These are phyloP conservation scores for Clitopilus hobsonii DNA, from an alignment of 768 basidiomycete species.

Conservation along the genomic window DNA sequence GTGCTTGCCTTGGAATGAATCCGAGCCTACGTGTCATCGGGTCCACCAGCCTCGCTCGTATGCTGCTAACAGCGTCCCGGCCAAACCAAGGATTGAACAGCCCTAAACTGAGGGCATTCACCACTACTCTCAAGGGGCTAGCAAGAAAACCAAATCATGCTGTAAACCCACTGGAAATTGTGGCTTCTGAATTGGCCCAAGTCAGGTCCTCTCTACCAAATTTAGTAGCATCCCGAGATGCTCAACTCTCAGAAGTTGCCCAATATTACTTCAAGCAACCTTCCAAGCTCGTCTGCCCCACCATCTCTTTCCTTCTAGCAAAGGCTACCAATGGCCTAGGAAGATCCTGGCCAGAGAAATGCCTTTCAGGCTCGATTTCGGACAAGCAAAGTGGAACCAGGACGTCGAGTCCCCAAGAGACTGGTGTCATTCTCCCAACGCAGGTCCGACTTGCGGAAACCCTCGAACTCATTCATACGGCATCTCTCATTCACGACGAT, in stretches of 20 bases:
- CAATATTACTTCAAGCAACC: constrained; percentile 89
- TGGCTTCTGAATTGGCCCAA: constrained; percentile 67
- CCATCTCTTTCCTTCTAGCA: constrained; percentile 84
- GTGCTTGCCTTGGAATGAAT: too few relatives aligned
- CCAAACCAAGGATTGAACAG: too few relatives aligned
- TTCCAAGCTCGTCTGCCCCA: constrained; percentile 87
- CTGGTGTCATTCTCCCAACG: constrained; percentile 80
- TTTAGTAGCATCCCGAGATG: constrained; percentile 85
- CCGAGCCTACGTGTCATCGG: too few relatives aligned
- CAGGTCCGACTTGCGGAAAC: constrained; percentile 93
- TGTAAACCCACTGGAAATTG: constrained; percentile 67
- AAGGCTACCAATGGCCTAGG: constrained; percentile 93
- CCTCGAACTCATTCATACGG: constrained; percentile 97
- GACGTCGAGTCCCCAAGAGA: constrained; percentile 52
- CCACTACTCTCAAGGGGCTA: too few relatives aligned
- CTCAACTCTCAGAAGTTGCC: constrained; percentile 81
- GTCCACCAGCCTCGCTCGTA: too few relatives aligned
- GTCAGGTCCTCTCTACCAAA: constrained; percentile 71
- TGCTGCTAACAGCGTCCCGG: too few relatives aligned
- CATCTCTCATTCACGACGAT: constrained; percentile 89
- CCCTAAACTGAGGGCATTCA: too few relatives aligned
- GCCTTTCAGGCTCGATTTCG: too few relatives aligned
- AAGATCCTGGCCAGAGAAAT: constrained; percentile 55
- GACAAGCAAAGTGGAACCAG: constrained; percentile 55
- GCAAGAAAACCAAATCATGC: too few relatives aligned